A percentile compares a stretch with the other conserved stretches of the same genome.
Conservation (phyloP, 73 alveolate species). For the Urostyla sp. region DNA sequence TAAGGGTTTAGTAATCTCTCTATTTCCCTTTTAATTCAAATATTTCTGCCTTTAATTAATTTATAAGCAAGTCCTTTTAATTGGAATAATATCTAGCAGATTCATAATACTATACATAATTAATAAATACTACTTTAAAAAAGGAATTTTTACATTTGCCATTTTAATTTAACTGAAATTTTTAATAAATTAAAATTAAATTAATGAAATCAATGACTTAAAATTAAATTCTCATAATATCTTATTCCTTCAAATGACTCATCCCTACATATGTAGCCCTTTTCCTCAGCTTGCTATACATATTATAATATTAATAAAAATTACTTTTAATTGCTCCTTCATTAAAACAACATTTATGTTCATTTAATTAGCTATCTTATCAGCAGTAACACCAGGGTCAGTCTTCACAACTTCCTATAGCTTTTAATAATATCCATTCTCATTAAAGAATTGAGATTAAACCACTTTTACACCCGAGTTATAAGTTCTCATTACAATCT, state of each 20-base stretch:
- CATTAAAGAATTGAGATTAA: constrained; percentile 2
- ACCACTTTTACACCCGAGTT: constrained; percentile 56
- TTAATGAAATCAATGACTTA: not conserved
- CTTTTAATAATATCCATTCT: constrained; percentile 2
- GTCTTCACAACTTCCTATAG: not conserved
- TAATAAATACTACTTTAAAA: not conserved
- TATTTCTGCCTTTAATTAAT: constrained; percentile 19
- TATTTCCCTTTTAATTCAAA: constrained; percentile 23
- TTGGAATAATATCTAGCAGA: constrained; percentile 13
- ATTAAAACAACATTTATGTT: constrained; percentile 39
- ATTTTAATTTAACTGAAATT: not conserved
- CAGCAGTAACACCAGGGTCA: constrained; percentile 59
- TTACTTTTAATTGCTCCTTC: constrained; percentile 46
- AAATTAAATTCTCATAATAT: constrained; percentile 53
- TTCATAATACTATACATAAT: constrained; percentile 14
- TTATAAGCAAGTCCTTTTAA: constrained; percentile 13
- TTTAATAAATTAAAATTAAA: not conserved
- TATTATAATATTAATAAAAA: not conserved
- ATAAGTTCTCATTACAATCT: constrained; percentile 6
- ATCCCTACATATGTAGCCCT: constrained; percentile 69
- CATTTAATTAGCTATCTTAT: constrained; percentile 19
- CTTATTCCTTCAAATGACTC: constrained; percentile 67
- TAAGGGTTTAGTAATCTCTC: constrained; percentile 2
- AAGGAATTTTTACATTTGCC: constrained; percentile 18
- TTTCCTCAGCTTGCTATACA: constrained; percentile 54